phyloP scores from a whole-genome alignment of 257 asterid species.

The Apocynum venetum region DNA sequence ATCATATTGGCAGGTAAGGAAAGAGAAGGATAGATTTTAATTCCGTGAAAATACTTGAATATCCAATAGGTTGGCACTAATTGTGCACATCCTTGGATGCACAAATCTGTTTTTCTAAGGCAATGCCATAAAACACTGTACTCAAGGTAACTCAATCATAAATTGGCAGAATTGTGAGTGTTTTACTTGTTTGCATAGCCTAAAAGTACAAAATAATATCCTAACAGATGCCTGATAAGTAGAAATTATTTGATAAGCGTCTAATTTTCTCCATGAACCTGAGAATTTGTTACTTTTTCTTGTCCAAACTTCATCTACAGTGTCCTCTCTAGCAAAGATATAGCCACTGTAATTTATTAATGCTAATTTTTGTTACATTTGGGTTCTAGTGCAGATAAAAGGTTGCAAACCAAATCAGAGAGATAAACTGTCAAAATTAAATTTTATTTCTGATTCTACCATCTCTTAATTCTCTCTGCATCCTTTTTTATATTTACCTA shows the following conservation, averaged over 20 bases:
- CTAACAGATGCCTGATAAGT: background rate
- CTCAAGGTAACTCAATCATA: background rate
- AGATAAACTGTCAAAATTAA: background rate
- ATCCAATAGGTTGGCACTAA: background rate
- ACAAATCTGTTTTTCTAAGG: background rate
- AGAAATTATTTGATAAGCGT: background rate
- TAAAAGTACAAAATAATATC: background rate
- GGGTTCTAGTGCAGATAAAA: background rate
- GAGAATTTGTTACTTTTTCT: background rate
- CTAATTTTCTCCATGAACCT: background rate
- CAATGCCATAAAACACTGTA: background rate
- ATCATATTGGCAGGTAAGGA: background rate
- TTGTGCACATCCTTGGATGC: background rate
- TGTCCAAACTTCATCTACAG: background rate
- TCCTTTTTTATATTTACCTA: background rate
- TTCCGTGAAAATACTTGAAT: background rate
- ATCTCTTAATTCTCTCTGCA: background rate
- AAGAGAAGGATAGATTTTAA: slow-evolving; percentile 5
- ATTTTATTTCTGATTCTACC: background rate
- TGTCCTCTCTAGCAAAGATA: background rate
- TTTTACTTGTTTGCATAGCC: background rate
- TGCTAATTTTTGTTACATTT: background rate
- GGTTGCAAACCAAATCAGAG: background rate
- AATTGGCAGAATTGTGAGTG: background rate
- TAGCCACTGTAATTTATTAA: background rate